Conservation (phyloP, 257 asterid genomes). For the Linderniella brevidens region DNA sequence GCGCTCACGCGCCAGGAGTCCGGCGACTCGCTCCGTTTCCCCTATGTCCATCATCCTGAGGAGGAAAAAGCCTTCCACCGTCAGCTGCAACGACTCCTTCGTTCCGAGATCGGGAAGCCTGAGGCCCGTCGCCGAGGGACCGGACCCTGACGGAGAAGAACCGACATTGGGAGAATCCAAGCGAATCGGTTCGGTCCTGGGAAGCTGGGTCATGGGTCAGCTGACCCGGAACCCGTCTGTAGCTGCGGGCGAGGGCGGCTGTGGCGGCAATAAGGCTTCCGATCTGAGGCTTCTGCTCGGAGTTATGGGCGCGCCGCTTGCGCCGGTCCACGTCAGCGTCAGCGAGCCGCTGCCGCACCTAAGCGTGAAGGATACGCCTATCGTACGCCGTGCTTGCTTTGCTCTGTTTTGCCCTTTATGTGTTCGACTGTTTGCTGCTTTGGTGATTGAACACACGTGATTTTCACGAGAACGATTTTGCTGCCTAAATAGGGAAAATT, state of each 20-base stretch:
- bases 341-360: conserved; percentile 82
- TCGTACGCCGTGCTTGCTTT: conserved; percentile 23
- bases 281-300: conserved; percentile 87
- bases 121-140: conserved; percentile 54
- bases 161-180: conserved; percentile 20
- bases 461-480: no score
- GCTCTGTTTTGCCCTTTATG: not conserved
- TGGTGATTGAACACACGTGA: no score
- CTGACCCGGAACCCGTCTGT: conserved; percentile 45
- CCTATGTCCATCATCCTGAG: conserved; percentile 43
- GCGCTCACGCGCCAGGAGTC: conserved; percentile 43
- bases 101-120: conserved; percentile 47
- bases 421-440: no score
- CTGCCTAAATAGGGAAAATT: no score
- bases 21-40: conserved; percentile 40
- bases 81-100: conserved; percentile 14
- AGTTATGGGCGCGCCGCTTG: conserved; percentile 93
- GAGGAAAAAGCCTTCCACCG: conserved; percentile 24
- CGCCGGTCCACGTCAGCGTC: conserved; percentile 77
- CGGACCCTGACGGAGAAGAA: conserved; percentile 45
- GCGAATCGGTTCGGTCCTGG: conserved; percentile 23
- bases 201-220: conserved; percentile 39
- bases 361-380: conserved; percentile 84
- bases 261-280: conserved; percentile 27
- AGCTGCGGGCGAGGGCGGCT: conserved; percentile 23